A percentile compares a stretch with the other conserved stretches of the same genome.
Conservation (phyloP, 2,329 filamentous ascomycete species). For the Ophiostoma perfectum region DNA sequence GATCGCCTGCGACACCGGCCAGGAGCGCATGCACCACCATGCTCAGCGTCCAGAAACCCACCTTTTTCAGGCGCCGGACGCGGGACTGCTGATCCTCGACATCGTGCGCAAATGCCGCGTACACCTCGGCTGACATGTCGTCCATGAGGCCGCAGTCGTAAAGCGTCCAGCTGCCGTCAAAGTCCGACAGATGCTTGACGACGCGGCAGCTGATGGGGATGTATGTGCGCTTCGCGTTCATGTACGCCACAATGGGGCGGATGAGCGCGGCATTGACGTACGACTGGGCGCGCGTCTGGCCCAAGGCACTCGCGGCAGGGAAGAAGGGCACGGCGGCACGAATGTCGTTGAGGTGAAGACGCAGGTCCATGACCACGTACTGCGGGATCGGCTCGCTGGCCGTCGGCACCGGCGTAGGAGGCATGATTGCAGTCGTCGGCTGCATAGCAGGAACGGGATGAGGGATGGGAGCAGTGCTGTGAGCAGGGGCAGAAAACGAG, state of each 20-base stretch:
- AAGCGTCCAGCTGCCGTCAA: slow-evolving; percentile 91
- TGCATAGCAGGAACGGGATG: no score
- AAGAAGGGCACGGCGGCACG: slow-evolving; percentile 90
- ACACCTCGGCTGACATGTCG: slow-evolving; percentile 87
- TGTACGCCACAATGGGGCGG: slow-evolving; percentile 94
- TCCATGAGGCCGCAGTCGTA: slow-evolving; percentile 93
- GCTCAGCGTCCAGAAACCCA: slow-evolving; percentile 88
- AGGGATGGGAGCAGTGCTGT: background rate
- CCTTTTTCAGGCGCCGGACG: slow-evolving; percentile 84
- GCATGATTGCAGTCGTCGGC: background rate
- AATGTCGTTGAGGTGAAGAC: slow-evolving; percentile 92
- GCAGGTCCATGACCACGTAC: slow-evolving; percentile 87
- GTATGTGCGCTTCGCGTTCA: slow-evolving; percentile 90
- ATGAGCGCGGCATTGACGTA: slow-evolving; percentile 96
- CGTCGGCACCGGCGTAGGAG: background rate
- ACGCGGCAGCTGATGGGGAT: slow-evolving; percentile 94
- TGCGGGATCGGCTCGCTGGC: slow-evolving; percentile 54
- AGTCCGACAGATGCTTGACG: slow-evolving; percentile 81
- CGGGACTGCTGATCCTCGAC: slow-evolving; percentile 85
- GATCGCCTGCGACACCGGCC: slow-evolving; percentile 85
- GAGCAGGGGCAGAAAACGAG: background rate
- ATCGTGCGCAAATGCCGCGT: slow-evolving; percentile 87
- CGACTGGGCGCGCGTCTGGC: slow-evolving; percentile 69
- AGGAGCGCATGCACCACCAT: slow-evolving; percentile 90
- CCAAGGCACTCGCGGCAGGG: slow-evolving; percentile 29